Conservation (phyloP, 805 yeast genomes). For the Spathaspora passalidarum region DNA sequence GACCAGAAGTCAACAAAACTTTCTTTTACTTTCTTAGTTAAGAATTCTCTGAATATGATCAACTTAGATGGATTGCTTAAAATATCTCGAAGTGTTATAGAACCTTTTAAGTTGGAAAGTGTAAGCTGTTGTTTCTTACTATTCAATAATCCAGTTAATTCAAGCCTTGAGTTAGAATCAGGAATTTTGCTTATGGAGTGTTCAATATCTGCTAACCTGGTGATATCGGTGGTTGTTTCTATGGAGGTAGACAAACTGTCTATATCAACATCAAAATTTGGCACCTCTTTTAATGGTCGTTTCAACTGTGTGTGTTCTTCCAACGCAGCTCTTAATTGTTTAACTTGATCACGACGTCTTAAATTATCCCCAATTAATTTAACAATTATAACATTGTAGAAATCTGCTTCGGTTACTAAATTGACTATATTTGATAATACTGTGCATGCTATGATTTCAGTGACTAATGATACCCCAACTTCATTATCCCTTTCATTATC, state of each 20-base stretch:
- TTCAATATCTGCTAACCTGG: constrained; percentile 7
- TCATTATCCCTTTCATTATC: constrained; percentile 44
- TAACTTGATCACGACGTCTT: constrained; percentile 72
- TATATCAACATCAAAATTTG: background rate
- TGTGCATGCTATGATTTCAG: constrained; percentile 60
- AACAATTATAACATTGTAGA: constrained; percentile 65
- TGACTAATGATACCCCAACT: constrained; percentile 47
- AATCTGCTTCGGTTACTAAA: constrained; percentile 69
- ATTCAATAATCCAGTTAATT: constrained; percentile 13
- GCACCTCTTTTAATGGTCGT: background rate
- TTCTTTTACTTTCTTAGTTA: constrained; percentile 13
- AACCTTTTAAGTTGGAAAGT: constrained; percentile 25
- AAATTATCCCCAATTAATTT: constrained; percentile 59
- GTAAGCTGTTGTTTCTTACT: background rate
- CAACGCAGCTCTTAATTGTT: constrained; percentile 64
- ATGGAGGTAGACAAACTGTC: background rate
- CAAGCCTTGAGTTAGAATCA: background rate
- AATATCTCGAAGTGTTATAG: constrained; percentile 48
- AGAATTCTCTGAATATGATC: constrained; percentile 19
- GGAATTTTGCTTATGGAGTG: background rate
- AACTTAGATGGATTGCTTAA: constrained; percentile 47
- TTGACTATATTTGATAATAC: constrained; percentile 48
- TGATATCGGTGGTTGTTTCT: constrained; percentile 11
- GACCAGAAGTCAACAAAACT: constrained; percentile 60
- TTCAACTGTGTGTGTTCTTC: constrained; percentile 52